These are phyloP conservation scores for Vanderwaltozyma polyspora DNA, from an alignment of 805 yeast species.

Conservation along the genomic window DNA sequence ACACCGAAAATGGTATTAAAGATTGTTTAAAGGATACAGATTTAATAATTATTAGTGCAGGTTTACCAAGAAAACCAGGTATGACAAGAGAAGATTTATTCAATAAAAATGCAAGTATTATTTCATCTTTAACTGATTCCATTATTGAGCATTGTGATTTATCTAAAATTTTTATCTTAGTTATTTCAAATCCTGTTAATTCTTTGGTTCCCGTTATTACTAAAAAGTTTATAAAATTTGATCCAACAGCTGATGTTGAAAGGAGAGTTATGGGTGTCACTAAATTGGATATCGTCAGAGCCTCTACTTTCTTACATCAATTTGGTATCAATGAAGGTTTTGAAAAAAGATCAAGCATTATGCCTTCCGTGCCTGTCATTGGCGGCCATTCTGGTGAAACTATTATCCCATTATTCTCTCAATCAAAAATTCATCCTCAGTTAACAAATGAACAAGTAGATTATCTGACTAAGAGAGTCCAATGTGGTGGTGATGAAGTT, in stretches of 20 bases:
- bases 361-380: constrained; percentile 52
- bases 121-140: constrained; percentile 60
- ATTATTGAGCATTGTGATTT: constrained; percentile 49
- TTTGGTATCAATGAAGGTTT: constrained; percentile 22
- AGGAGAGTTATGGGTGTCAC: constrained; percentile 78
- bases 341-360: constrained; percentile 38
- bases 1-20: constrained; percentile 21
- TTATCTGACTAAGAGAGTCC: constrained; percentile 75
- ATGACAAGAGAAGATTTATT: constrained; percentile 88
- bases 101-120: constrained; percentile 73
- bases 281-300: constrained; percentile 72
- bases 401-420: constrained; percentile 74
- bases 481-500: constrained; percentile 94
- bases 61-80: constrained; percentile 89
- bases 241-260: constrained; percentile 51
- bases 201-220: constrained; percentile 86
- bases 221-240: constrained; percentile 52
- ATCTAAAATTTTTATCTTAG: constrained; percentile 65
- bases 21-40: constrained; percentile 18
- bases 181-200: constrained; percentile 90
- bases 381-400: constrained; percentile 97
- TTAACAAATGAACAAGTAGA: constrained; percentile 29
- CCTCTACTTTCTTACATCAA: constrained; percentile 65
- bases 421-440: constrained; percentile 13
- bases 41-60: constrained; percentile 52